phyloP scores from a whole-genome alignment of 192 early-diverging fungal genomes.

The Endogone sp. region DNA sequence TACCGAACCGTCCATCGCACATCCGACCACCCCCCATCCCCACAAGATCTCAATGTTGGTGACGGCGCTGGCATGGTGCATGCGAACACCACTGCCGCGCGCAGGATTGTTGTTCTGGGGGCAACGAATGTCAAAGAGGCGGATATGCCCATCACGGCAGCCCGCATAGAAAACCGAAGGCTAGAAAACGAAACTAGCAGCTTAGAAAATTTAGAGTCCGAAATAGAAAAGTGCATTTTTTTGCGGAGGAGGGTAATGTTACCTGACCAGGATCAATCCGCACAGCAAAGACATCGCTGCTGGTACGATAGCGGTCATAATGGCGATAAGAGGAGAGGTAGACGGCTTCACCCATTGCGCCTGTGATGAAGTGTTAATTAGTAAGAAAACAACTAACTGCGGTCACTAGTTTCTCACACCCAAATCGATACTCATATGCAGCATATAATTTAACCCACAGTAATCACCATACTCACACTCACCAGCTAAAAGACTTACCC shows the following conservation, averaged over 20 bases:
- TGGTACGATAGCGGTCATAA: neutral
- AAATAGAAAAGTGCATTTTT: no score
- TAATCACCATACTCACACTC: no score
- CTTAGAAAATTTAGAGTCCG: no score
- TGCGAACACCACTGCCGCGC: neutral
- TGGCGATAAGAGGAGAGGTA: neutral
- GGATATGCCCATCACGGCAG: neutral
- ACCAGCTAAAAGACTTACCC: no score
- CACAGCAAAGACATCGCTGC: neutral
- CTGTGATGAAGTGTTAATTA: no score
- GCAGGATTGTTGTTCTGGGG: neutral
- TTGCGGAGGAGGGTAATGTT: no score
- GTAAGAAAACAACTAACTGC: no score
- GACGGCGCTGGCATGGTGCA: neutral
- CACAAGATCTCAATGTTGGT: neutral
- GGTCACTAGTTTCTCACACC: no score
- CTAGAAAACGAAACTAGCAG: no score
- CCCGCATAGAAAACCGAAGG: neutral
- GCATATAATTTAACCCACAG: no score
- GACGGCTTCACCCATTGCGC: neutral
- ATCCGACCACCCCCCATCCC: neutral
- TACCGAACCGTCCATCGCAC: neutral
- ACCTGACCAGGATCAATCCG: neutral
- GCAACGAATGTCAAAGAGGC: neutral
- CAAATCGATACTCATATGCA: no score